phyloP scores from a whole-genome alignment of 1,139 yeast species.

The Zygosaccharomyces pseudobailii region DNA sequence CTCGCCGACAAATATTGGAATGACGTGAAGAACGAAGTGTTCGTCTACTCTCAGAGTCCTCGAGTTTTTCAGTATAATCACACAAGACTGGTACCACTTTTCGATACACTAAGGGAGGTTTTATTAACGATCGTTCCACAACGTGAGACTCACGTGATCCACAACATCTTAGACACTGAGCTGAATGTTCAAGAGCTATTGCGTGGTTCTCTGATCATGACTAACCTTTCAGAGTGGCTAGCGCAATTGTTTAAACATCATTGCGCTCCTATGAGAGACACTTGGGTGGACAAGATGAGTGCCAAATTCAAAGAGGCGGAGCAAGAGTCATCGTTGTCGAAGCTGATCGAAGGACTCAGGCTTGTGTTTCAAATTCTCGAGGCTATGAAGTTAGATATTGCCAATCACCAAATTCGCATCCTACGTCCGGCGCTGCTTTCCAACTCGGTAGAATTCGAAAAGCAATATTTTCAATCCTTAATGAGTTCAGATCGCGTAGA shows the following conservation, averaged over 20 bases:
- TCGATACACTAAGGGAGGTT: constrained; percentile 73
- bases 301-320: constrained; percentile 61
- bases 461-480: constrained; percentile 75
- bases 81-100: constrained; percentile 60
- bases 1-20: constrained; percentile 81
- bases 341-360: constrained; percentile 71
- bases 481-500: constrained; percentile 63
- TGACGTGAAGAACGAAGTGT: constrained; percentile 59
- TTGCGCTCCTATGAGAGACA: constrained; percentile 95
- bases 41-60: constrained; percentile 29
- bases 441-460: constrained; percentile 89
- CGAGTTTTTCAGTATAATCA: constrained; percentile 36
- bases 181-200: constrained; percentile 69
- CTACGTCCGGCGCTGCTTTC: constrained; percentile 80
- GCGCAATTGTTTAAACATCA: constrained; percentile 34
- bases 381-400: constrained; percentile 95
- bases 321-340: constrained; percentile 46
- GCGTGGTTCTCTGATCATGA: constrained; percentile 39
- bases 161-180: constrained; percentile 74
- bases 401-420: constrained; percentile 87
- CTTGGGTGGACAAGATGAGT: constrained; percentile 84
- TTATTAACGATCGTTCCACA: constrained; percentile 70
- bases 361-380: constrained; percentile 80
- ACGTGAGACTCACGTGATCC: constrained; percentile 65
- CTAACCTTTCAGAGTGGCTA: constrained; percentile 32